Evolutionary conservation across 495 filamentous ascomycete species (phyloP).

Genomic region (Podospora appendiculata): DNA sequence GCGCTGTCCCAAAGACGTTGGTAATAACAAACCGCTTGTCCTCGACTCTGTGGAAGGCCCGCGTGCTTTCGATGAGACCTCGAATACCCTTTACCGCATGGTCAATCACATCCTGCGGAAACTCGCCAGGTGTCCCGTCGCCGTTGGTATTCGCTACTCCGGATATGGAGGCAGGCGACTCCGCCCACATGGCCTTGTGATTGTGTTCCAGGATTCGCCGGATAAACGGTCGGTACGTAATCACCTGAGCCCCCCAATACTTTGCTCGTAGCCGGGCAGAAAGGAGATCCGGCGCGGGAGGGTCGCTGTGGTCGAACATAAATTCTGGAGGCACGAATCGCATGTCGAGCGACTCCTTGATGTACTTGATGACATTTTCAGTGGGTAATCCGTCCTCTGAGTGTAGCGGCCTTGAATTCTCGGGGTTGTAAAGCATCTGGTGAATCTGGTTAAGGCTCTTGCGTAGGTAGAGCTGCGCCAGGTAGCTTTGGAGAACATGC

Average conservation of each 20-base stretch:
- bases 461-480: conserved; percentile 76
- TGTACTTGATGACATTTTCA: conserved; percentile 39
- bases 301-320: conserved; percentile 60
- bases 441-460: conserved; percentile 82
- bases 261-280: conserved; percentile 82
- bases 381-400: conserved; percentile 1
- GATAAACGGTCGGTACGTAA: conserved; percentile 81
- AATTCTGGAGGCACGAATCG: conserved; percentile 34
- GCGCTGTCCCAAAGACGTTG: conserved; percentile 90
- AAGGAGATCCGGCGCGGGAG: conserved; percentile 68
- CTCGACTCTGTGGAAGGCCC: conserved; percentile 68
- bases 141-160: conserved; percentile 7
- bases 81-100: conserved; percentile 53
- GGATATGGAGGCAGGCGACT: background rate
- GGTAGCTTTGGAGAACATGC: conserved; percentile 70
- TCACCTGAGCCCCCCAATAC: conserved; percentile 85
- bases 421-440: conserved; percentile 65
- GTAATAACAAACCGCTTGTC: conserved; percentile 71
- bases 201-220: conserved; percentile 50
- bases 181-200: conserved; percentile 21
- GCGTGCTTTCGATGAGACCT: conserved; percentile 76
- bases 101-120: conserved; percentile 42
- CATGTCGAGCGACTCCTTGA: conserved; percentile 38
- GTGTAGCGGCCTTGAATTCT: conserved; percentile 16
- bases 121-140: conserved; percentile 20